Conservation (phyloP, 371 early-diverging fungal species). For the Phascolomyces articulosus region DNA sequence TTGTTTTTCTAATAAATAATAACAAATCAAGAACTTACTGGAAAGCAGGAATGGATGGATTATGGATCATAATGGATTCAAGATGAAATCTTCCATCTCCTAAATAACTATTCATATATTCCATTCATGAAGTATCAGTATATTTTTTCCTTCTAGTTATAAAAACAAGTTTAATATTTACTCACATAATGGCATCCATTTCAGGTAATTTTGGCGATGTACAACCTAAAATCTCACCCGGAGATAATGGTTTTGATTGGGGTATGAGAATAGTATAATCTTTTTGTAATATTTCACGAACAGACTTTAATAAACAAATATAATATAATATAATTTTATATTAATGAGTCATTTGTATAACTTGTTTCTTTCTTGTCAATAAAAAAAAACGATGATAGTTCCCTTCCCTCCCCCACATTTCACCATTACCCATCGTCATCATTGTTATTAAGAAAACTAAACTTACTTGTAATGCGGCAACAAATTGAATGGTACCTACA, state of each 20-base stretch:
- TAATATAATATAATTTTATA: background rate
- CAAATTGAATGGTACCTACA: slow-evolving; percentile 98
- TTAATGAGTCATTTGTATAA: background rate
- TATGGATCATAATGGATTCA: slow-evolving; percentile 99
- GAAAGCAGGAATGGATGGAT: slow-evolving; percentile 91
- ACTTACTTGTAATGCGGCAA: slow-evolving; percentile 81
- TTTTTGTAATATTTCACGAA: slow-evolving; percentile 62
- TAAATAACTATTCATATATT: slow-evolving; percentile 76
- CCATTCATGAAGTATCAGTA: background rate
- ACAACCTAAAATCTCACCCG: slow-evolving; percentile 99
- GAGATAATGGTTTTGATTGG: slow-evolving; percentile 95
- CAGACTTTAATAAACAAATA: slow-evolving; percentile 32
- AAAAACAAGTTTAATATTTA: background rate
- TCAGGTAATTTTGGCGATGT: slow-evolving; percentile 91
- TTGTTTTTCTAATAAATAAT: no score
- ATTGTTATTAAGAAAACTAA: no score
- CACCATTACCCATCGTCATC: no score
- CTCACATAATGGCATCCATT: slow-evolving; percentile 72
- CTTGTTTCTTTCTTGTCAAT: no score
- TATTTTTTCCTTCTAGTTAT: no score
- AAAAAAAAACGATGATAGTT: no score
- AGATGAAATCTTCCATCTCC: slow-evolving; percentile 99
- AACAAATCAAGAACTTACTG: slow-evolving; percentile 59
- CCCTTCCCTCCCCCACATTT: no score
- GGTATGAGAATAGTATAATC: slow-evolving; percentile 81